Evolutionary conservation across 495 filamentous ascomycete species (phyloP).

Genomic region (Penicillium macrosclerotiorum): DNA sequence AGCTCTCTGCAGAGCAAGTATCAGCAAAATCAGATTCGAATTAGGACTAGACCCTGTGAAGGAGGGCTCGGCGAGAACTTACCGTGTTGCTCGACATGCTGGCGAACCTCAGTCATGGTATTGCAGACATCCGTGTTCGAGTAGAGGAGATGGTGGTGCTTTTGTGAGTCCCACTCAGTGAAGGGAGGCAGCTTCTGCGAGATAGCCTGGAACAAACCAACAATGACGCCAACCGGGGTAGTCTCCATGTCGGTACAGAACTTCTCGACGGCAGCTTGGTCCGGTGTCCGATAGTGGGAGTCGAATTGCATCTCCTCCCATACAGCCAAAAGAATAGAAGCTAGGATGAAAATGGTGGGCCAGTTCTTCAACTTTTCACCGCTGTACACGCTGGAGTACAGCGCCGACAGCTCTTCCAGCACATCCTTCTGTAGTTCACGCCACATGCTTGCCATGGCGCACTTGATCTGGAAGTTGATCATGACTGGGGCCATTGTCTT

Average conservation of each 20-base stretch:
- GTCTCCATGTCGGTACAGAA: conserved; percentile 95
- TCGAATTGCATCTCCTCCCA: conserved; percentile 99
- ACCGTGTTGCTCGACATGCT: conserved; percentile 89
- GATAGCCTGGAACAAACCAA: conserved; percentile 91
- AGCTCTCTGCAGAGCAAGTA: conserved; percentile 50
- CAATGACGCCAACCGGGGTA: conserved; percentile 89
- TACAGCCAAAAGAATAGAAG: conserved; percentile 82
- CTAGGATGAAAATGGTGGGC: conserved; percentile 95
- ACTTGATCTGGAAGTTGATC: conserved; percentile 99
- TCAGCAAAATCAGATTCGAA: too few relatives aligned
- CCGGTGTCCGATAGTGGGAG: conserved; percentile 85
- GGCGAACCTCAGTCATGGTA: conserved; percentile 88
- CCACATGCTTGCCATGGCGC: conserved; percentile 92
- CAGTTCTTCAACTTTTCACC: conserved; percentile 94
- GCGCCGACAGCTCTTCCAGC: conserved; percentile 80
- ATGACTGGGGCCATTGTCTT: conserved; percentile 90
- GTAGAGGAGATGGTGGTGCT: conserved; percentile 82
- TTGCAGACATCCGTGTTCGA: conserved; percentile 88
- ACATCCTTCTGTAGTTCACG: conserved; percentile 92
- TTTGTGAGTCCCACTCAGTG: conserved; percentile 84
- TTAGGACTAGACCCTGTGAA: conserved; percentile 12
- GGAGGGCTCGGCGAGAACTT: conserved; percentile 28
- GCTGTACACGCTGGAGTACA: conserved; percentile 91
- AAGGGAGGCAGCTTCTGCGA: conserved; percentile 89
- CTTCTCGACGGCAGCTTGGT: conserved; percentile 76